phyloP scores from a whole-genome alignment of 2,329 filamentous ascomycete genomes.

The Aureobasidium melanogenum region DNA sequence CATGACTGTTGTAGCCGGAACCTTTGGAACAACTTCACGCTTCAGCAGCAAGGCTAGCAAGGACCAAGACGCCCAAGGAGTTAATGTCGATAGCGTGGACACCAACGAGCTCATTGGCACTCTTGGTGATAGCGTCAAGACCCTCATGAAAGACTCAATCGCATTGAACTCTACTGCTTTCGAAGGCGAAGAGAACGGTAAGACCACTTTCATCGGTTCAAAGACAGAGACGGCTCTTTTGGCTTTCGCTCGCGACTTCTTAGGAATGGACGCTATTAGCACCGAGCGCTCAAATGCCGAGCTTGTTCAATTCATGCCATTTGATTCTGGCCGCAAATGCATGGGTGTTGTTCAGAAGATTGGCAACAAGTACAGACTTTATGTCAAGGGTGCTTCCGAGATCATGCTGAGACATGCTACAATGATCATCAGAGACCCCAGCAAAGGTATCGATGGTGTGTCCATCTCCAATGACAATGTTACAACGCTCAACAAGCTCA shows the following conservation, averaged over 20 bases:
- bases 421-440: slow-evolving; percentile 50
- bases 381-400: slow-evolving; percentile 44
- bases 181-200: slow-evolving; percentile 54
- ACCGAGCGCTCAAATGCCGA: slow-evolving; percentile 55
- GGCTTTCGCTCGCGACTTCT: slow-evolving; percentile 56
- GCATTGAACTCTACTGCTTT: slow-evolving; percentile 63
- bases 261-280: slow-evolving; percentile 54
- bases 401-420: slow-evolving; percentile 41
- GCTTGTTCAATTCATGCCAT: slow-evolving; percentile 48
- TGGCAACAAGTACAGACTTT: slow-evolving; percentile 47
- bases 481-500: slow-evolving; percentile 54
- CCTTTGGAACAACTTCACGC: slow-evolving; percentile 50
- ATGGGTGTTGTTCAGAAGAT: slow-evolving; percentile 57
- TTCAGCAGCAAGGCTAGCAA: slow-evolving; percentile 36
- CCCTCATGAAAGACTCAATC: slow-evolving; percentile 54
- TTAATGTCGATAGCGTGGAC: slow-evolving; percentile 38
- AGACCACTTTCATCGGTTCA: slow-evolving; percentile 57
- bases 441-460: slow-evolving; percentile 45
- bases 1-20: slow-evolving; percentile 68
- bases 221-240: slow-evolving; percentile 71
- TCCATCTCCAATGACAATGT: slow-evolving; percentile 50
- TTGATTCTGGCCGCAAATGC: slow-evolving; percentile 60
- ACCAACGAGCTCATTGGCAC: slow-evolving; percentile 46
- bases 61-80: slow-evolving; percentile 1
- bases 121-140: slow-evolving; percentile 45